A percentile compares a stretch with the other conserved stretches of the same genome.
These are phyloP conservation scores for Kwoniella sp. DNA, from an alignment of 768 basidiomycete genomes.

Conservation along the genomic window DNA sequence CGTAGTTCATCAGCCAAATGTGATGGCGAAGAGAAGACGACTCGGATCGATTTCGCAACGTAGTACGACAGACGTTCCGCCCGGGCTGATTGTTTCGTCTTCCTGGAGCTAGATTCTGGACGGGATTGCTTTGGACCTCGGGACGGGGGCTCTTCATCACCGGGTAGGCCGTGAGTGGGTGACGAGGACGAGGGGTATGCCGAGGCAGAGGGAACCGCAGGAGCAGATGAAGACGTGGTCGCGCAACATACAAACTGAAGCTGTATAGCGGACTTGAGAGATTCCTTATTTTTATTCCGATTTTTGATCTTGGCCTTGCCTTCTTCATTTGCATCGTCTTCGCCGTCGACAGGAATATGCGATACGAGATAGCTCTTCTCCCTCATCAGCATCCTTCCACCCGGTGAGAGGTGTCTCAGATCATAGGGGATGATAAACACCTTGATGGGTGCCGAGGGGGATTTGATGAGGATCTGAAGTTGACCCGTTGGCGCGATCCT, in stretches of 20 bases:
- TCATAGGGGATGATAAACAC: constrained; percentile 54
- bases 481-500: constrained; percentile 47
- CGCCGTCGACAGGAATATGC: too few relatives aligned
- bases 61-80: constrained; percentile 45
- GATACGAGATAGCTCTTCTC: constrained; percentile 41
- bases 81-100: too few relatives aligned
- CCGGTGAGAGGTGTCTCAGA: constrained; percentile 36
- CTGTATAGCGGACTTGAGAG: constrained; percentile 48
- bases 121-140: too few relatives aligned
- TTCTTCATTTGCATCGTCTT: neutral
- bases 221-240: neutral
- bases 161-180: too few relatives aligned
- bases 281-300: too few relatives aligned
- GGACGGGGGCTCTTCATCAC: too few relatives aligned
- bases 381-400: constrained; percentile 45
- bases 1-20: constrained; percentile 25
- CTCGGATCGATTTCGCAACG: constrained; percentile 45
- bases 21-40: constrained; percentile 47
- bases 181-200: too few relatives aligned
- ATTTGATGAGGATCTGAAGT: constrained; percentile 50
- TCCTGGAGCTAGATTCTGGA: too few relatives aligned
- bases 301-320: constrained; percentile 25
- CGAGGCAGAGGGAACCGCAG: too few relatives aligned
- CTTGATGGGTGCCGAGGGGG: constrained; percentile 39
- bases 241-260: constrained; percentile 47